These are phyloP conservation scores for Phlegmacium glaucopus DNA, from an alignment of 768 basidiomycete species.

Conservation along the genomic window DNA sequence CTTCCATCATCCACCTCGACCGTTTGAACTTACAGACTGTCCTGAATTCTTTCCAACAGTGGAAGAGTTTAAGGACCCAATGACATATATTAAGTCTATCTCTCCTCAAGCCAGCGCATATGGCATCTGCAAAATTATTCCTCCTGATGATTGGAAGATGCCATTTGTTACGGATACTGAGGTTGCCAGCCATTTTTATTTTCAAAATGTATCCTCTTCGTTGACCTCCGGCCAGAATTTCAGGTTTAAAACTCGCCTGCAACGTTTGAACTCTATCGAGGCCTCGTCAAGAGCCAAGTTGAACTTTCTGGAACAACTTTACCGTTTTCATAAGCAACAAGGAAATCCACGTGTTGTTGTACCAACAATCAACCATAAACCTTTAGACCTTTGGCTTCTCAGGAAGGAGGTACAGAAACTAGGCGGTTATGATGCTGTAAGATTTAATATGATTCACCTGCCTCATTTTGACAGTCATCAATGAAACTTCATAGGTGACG, in stretches of 20 bases:
- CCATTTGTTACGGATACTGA: constrained; percentile 94
- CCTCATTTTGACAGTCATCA: constrained; percentile 12
- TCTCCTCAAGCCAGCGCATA: constrained; percentile 65
- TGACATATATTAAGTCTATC: constrained; percentile 88
- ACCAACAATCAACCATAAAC: constrained; percentile 89
- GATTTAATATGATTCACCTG: constrained; percentile 19
- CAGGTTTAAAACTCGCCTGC: constrained; percentile 93
- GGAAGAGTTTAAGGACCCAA: constrained; percentile 94
- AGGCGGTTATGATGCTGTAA: constrained; percentile 86
- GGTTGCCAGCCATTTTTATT: constrained; percentile 43
- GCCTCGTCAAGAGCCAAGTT: constrained; percentile 95
- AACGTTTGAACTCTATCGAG: constrained; percentile 94
- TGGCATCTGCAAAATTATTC: constrained; percentile 96
- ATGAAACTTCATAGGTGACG: constrained; percentile 56
- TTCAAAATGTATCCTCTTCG: constrained; percentile 9
- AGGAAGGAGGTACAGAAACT: constrained; percentile 87
- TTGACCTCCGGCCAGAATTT: constrained; percentile 55
- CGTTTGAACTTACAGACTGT: constrained; percentile 87
- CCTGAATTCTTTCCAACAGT: constrained; percentile 83
- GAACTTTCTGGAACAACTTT: constrained; percentile 96
- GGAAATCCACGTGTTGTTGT: constrained; percentile 88
- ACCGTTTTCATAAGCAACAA: constrained; percentile 95
- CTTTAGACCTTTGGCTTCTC: constrained; percentile 90
- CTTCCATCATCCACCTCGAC: constrained; percentile 47
- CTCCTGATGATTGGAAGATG: constrained; percentile 92